Evolutionary conservation across 139 green algal genomes (phyloP).

Genomic region (Asterochloris erici): DNA sequence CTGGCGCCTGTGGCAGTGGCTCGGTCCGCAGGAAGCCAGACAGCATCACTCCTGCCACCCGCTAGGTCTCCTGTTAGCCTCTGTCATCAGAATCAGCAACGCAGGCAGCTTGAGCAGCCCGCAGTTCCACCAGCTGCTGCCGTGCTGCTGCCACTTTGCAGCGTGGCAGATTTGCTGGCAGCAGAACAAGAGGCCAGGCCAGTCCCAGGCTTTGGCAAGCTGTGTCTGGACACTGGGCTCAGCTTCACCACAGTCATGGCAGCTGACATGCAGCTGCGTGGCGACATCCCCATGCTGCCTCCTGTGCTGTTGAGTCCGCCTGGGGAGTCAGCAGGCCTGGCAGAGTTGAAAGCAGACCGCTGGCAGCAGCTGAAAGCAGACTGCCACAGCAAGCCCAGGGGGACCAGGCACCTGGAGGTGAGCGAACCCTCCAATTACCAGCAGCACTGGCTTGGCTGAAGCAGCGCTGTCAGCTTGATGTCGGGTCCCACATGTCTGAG

Average conservation of each 20-base stretch:
- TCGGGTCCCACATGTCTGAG: no score
- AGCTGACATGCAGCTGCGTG: constrained; percentile 16
- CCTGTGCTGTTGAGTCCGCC: constrained; percentile 6
- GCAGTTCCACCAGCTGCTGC: no score
- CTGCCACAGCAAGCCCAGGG: constrained; percentile 7
- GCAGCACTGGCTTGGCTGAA: no score
- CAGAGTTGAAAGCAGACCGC: background rate
- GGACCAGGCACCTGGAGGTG: background rate
- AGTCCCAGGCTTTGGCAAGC: background rate
- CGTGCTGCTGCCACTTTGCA: background rate
- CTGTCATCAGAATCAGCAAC: background rate
- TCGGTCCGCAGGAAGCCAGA: background rate
- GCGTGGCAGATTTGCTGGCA: background rate
- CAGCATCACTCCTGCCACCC: background rate
- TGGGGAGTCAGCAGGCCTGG: background rate
- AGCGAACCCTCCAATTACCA: no score
- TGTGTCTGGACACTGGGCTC: background rate
- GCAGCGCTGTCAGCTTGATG: no score
- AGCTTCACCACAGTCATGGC: constrained; percentile 13
- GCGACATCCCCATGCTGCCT: constrained; percentile 14
- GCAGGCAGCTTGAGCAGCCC: background rate
- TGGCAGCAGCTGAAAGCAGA: constrained; percentile 2
- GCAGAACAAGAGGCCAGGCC: background rate
- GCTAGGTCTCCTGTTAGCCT: background rate
- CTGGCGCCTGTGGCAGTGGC: no score